Conservation (phyloP, 2,329 filamentous ascomycete species). For the Annulohypoxylon truncatum region DNA sequence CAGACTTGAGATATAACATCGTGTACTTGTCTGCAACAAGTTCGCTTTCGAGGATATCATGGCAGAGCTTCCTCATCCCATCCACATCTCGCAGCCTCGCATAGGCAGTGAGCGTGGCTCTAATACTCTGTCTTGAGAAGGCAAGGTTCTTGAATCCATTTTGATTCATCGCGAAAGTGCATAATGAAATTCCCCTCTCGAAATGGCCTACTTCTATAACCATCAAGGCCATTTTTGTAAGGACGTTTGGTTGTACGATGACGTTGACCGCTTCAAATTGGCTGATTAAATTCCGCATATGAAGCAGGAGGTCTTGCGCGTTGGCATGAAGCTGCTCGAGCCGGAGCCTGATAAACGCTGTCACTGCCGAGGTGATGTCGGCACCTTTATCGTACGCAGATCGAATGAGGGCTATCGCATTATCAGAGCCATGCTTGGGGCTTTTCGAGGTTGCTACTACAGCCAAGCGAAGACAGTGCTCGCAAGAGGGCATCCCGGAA, state of each 20-base stretch:
- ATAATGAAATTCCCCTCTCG: constrained; percentile 46
- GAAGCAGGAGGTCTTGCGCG: constrained; percentile 39
- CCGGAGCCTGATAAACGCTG: constrained; percentile 43
- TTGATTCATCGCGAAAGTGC: constrained; percentile 44
- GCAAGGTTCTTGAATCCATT: constrained; percentile 42
- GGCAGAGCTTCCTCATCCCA: constrained; percentile 43
- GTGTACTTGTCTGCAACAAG: constrained; percentile 40
- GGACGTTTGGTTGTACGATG: constrained; percentile 38
- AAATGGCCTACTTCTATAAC: constrained; percentile 41
- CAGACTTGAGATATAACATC: constrained; percentile 40
- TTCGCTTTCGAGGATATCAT: constrained; percentile 39
- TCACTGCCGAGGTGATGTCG: constrained; percentile 55
- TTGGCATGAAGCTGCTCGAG: constrained; percentile 41
- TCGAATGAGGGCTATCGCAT: constrained; percentile 56
- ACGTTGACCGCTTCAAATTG: constrained; percentile 47
- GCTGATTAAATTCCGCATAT: constrained; percentile 45
- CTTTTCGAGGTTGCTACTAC: constrained; percentile 57
- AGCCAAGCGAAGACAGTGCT: constrained; percentile 60
- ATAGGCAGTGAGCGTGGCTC: constrained; percentile 44
- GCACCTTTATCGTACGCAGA: constrained; percentile 55
- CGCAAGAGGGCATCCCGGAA: constrained; percentile 53
- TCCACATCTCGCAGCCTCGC: constrained; percentile 36
- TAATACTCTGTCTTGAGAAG: constrained; percentile 45
- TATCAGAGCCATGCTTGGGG: constrained; percentile 45
- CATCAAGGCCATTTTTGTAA: constrained; percentile 46